Conservation (phyloP, 1,284 basidiomycete species). For the Pseudozyma sp. region DNA sequence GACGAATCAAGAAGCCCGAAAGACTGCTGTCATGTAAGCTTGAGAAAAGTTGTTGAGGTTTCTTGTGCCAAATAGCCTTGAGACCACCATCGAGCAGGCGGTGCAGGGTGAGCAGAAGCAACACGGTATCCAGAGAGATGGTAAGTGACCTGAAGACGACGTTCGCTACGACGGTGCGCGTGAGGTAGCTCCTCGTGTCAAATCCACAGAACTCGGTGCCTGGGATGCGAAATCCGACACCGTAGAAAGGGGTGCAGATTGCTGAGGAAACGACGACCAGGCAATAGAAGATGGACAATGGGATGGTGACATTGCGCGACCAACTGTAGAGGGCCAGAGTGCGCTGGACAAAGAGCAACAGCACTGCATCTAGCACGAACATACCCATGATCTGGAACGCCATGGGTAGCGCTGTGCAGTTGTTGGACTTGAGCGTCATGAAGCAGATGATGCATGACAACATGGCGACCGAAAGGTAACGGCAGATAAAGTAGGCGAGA, state of each 20-base stretch:
- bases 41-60: constrained; percentile 18
- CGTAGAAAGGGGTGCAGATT: constrained; percentile 36
- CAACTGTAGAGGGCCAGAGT: constrained; percentile 45
- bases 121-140: constrained; percentile 32
- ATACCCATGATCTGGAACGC: constrained; percentile 36
- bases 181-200: constrained; percentile 26
- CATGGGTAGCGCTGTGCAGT: constrained; percentile 22
- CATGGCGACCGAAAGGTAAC: constrained; percentile 16
- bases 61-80: constrained; percentile 16
- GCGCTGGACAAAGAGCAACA: constrained; percentile 38
- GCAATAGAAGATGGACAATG: constrained; percentile 20
- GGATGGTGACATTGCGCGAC: constrained; percentile 26
- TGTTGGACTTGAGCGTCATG: constrained; percentile 18
- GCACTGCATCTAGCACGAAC: constrained; percentile 27
- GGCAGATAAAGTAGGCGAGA: constrained; percentile 34
- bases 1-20: constrained; percentile 37
- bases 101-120: constrained; percentile 46
- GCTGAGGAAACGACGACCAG: constrained; percentile 18
- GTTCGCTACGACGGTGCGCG: constrained; percentile 14
- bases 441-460: constrained; percentile 29
- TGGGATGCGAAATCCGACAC: constrained; percentile 33
- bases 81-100: constrained; percentile 46
- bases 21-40: constrained; percentile 14
- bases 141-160: constrained; percentile 28
- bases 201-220: constrained; percentile 31